These are phyloP conservation scores for Taphrina deformans DNA, from an alignment of 1,139 yeast species.

Conservation along the genomic window DNA sequence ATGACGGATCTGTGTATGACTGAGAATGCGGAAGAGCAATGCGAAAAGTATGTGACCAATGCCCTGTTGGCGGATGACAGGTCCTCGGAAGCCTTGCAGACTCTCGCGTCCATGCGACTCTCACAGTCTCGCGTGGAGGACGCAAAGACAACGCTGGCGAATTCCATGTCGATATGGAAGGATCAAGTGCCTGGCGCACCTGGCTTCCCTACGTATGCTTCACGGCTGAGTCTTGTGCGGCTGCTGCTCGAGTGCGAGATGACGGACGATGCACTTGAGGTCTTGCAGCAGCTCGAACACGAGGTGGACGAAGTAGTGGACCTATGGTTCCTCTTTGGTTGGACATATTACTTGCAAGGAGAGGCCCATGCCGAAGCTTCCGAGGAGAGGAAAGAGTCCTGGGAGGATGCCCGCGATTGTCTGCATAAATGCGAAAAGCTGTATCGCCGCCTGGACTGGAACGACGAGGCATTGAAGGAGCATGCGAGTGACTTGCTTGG, in stretches of 20 bases:
- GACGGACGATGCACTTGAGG: slow-evolving; percentile 28
- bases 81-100: slow-evolving; percentile 78
- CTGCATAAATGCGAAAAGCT: slow-evolving; percentile 23
- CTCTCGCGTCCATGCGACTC: slow-evolving; percentile 82
- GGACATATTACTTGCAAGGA: slow-evolving; percentile 32
- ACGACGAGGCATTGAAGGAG: slow-evolving; percentile 34
- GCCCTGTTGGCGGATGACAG: slow-evolving; percentile 61
- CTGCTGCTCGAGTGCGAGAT: slow-evolving; percentile 33
- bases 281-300: slow-evolving; percentile 29
- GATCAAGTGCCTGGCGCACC: slow-evolving; percentile 8
- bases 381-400: slow-evolving; percentile 31
- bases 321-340: slow-evolving; percentile 36
- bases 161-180: slow-evolving; percentile 24
- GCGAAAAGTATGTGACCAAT: slow-evolving; percentile 68
- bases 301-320: slow-evolving; percentile 36
- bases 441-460: slow-evolving; percentile 31
- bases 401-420: slow-evolving; percentile 34
- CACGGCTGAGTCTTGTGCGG: slow-evolving; percentile 31
- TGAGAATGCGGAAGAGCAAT: slow-evolving; percentile 75
- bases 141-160: slow-evolving; percentile 63
- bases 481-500: slow-evolving; percentile 35
- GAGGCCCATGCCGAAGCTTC: slow-evolving; percentile 6
- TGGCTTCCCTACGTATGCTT: slow-evolving; percentile 31
- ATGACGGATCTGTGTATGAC: slow-evolving; percentile 99
- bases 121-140: slow-evolving; percentile 78